A percentile compares a stretch with the other conserved stretches of the same genome.
These are phyloP conservation scores for Nicotiana otophora DNA, from an alignment of 257 asterid species.

Conservation along the genomic window DNA sequence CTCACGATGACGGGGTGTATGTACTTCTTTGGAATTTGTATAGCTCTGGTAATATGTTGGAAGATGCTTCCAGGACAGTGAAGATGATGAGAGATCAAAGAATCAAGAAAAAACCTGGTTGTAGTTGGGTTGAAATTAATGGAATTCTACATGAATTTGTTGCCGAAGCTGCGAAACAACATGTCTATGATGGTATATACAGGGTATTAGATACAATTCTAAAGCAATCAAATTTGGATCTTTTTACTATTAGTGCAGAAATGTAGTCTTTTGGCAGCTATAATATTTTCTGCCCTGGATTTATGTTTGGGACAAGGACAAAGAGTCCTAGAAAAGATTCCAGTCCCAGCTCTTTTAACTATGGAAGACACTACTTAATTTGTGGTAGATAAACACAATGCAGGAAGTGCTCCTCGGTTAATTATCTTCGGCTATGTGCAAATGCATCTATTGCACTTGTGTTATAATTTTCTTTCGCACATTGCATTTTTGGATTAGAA, in stretches of 20 bases:
- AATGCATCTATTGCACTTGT: not conserved
- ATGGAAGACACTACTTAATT: not conserved
- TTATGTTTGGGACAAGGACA: not conserved
- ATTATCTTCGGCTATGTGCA: not conserved
- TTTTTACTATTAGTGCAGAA: not conserved
- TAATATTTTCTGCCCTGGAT: not conserved
- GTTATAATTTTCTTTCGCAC: not conserved
- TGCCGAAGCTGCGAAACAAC: conserved; percentile 41
- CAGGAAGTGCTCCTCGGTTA: not conserved
- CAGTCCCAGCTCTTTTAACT: not conserved
- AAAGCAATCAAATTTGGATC: conserved; percentile 30
- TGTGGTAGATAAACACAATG: not conserved
- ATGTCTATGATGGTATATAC: conserved; percentile 14
- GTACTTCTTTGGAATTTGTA: conserved; percentile 56
- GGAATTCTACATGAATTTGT: conserved; percentile 73
- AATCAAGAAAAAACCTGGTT: conserved; percentile 79
- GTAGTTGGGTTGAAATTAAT: conserved; percentile 81
- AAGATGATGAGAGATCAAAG: conserved; percentile 61
- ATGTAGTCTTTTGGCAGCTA: not conserved
- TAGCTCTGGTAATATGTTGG: conserved; percentile 47
- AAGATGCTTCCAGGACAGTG: conserved; percentile 45
- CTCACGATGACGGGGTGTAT: conserved; percentile 57
- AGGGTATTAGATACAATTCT: conserved; percentile 32
- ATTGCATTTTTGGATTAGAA: not conserved
- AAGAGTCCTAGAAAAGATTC: not conserved